These are phyloP conservation scores for Ophiostoma sp. DNA, from an alignment of 2,329 filamentous ascomycete genomes.

Conservation along the genomic window DNA sequence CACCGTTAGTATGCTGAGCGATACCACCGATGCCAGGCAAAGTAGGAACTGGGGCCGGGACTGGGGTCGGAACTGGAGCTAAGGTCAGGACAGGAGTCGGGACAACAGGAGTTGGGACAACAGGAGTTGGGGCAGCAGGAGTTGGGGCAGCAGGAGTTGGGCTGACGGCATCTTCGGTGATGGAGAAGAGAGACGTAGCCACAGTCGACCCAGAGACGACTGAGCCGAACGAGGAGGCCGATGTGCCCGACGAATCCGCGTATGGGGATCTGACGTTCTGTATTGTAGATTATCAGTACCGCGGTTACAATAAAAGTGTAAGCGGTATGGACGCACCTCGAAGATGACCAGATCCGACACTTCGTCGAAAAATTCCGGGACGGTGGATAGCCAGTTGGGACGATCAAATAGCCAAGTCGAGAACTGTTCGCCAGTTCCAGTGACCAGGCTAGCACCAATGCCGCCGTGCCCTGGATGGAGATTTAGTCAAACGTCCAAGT, in stretches of 20 bases:
- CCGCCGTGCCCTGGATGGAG: neutral
- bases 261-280: neutral
- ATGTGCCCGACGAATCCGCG: neutral
- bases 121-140: no score
- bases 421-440: neutral
- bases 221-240: neutral
- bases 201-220: neutral
- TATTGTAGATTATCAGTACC: neutral
- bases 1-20: neutral
- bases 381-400: neutral
- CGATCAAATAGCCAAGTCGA: neutral
- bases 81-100: neutral
- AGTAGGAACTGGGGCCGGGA: neutral
- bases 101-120: no score
- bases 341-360: neutral
- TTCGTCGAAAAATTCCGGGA: neutral
- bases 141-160: no score
- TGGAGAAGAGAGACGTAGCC: neutral
- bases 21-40: neutral
- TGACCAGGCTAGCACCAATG: neutral
- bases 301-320: neutral
- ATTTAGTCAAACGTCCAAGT: neutral
- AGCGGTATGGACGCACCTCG: neutral
- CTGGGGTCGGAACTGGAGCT: neutral
- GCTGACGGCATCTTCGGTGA: neutral